Evolutionary conservation across 1,284 basidiomycete species (phyloP), one percentile per base, ranked within the genome.

Genomic region (Melanopsichium pennsylvanicum): DNA sequence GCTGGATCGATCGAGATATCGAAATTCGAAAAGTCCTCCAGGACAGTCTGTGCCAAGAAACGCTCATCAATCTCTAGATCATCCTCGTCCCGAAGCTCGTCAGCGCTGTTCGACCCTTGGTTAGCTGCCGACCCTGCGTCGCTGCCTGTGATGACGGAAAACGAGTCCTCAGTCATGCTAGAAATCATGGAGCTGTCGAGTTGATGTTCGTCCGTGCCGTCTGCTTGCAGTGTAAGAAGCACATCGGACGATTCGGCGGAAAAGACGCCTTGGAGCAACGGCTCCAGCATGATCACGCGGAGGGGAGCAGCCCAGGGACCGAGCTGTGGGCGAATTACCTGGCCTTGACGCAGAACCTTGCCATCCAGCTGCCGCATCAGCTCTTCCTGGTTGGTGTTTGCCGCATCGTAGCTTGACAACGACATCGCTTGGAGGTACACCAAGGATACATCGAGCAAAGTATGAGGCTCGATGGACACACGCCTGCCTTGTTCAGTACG

Each of bases 251-350:
- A 23, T 11, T 49, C 36, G 4, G 40, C 57, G 1, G 43, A 35
- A 19, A 77, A 71, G 33, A 66, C 34, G 19, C 71, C 78, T 42
- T 80, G 78, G 3, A 73, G 61, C 19, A 78, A 46, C 6, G 78
- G 76, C 41, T 80, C 76, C 13, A 61, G 58, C 72, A 77, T 73
- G 18, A 75, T 48, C 22, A 72, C 61, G 21, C 54, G 63, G 34
- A 71, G 36, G 3, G 51, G 25, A 4, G 46, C 43, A 1, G 48
- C 41, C 0, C 27, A 18, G 12, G 40, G 18, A 15, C 39, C 46
- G 2, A 63, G 37, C 22, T 47, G 48, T 16, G 62, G 37, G 16
- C 50, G 48, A 11, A 74, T 15, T 2, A 52, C 3, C 7, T 70
- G 68, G 5, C 71, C 70, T 26, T 74, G 63, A 7, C 64, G 63